These are phyloP conservation scores for Metschnikowia hibisci DNA, from an alignment of 805 yeast species.

Conservation along the genomic window DNA sequence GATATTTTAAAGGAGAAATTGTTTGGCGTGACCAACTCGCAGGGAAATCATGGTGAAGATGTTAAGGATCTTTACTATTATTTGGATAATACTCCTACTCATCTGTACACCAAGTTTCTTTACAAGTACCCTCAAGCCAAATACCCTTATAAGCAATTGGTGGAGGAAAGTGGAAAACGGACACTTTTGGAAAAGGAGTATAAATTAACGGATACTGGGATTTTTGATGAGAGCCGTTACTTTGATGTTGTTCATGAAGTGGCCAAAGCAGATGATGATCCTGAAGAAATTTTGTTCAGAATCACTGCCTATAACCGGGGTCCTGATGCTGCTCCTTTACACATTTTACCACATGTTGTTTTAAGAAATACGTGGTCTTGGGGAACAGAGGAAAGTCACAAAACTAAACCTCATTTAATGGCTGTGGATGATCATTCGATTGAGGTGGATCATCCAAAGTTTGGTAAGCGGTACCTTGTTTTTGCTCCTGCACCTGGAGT, in stretches of 20 bases:
- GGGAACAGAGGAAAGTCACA: slow-evolving; percentile 55
- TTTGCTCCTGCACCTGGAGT: slow-evolving; percentile 86
- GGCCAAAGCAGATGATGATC: slow-evolving; percentile 80
- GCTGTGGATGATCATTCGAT: slow-evolving; percentile 45
- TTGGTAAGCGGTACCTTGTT: slow-evolving; percentile 57
- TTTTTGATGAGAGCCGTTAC: slow-evolving; percentile 68
- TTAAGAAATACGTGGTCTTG: slow-evolving; percentile 94
- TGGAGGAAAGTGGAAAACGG: slow-evolving; percentile 62
- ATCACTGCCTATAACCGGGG: slow-evolving; percentile 86
- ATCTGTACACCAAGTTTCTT: slow-evolving; percentile 84
- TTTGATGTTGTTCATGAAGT: slow-evolving; percentile 86
- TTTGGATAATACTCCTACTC: slow-evolving; percentile 89
- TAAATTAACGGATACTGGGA: slow-evolving; percentile 79
- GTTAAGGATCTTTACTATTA: slow-evolving; percentile 84
- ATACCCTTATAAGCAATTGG: slow-evolving; percentile 77
- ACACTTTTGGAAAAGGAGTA: slow-evolving; percentile 68
- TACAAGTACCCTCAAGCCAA: slow-evolving; percentile 88
- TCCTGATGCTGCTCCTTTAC: slow-evolving; percentile 80
- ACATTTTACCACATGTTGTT: slow-evolving; percentile 77
- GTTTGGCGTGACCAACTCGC: slow-evolving; percentile 86
- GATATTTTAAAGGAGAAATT: slow-evolving; percentile 78
- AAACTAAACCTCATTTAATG: slow-evolving; percentile 47
- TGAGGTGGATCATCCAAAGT: slow-evolving; percentile 60
- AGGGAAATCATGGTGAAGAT: slow-evolving; percentile 96
- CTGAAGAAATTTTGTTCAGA: slow-evolving; percentile 76